Evolutionary conservation across 1,284 basidiomycete genomes (phyloP).

Genomic region (Xerocomus nothofagi): DNA sequence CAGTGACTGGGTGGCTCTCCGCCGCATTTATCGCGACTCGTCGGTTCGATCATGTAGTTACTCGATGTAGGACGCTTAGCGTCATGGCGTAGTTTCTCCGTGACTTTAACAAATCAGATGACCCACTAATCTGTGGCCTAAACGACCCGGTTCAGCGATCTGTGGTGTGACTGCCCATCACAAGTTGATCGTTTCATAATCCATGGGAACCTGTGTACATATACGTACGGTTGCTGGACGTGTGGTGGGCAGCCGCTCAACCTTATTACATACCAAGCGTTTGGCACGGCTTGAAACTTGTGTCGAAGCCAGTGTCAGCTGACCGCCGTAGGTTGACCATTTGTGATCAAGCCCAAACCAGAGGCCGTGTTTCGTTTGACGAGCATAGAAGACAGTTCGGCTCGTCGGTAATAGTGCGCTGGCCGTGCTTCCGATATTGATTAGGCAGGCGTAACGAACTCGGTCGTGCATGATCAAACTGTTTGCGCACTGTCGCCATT

Average conservation of each 20-base stretch:
- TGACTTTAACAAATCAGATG: background rate
- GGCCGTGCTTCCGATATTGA: background rate
- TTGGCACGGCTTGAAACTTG: background rate
- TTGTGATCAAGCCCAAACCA: background rate
- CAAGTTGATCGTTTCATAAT: background rate
- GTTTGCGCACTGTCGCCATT: background rate
- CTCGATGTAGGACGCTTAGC: background rate
- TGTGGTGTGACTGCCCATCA: background rate
- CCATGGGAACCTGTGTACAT: background rate
- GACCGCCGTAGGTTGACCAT: background rate
- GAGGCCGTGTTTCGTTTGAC: background rate
- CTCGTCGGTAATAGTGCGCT: background rate
- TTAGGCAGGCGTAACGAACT: background rate
- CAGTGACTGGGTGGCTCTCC: background rate
- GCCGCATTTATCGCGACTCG: conserved; percentile 3
- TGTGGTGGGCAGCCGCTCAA: background rate
- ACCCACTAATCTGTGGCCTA: background rate
- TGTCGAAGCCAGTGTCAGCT: background rate
- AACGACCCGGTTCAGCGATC: background rate
- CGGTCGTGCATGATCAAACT: background rate
- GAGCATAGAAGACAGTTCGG: background rate
- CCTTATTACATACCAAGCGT: background rate
- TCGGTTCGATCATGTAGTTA: background rate
- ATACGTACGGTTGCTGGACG: background rate
- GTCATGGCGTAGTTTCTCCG: background rate